Percentiles rank a stretch among this genome's conserved stretches.
phyloP scores from a whole-genome alignment of 345 rosid species.

The Bruguiera gymnorhiza region DNA sequence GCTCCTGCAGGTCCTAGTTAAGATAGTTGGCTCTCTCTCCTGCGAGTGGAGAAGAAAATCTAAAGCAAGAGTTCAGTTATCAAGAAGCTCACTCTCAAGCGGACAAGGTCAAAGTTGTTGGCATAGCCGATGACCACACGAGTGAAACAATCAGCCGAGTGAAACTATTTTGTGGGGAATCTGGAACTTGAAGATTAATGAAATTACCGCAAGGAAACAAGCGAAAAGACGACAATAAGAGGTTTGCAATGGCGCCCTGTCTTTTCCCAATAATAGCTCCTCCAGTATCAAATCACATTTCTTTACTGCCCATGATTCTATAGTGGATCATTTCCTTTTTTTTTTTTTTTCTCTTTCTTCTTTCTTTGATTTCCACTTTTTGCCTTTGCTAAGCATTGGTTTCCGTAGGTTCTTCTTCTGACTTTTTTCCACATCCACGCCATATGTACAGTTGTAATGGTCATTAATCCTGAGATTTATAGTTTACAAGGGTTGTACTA shows the following conservation, averaged over 20 bases:
- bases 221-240: neutral
- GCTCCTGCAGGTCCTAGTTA: neutral
- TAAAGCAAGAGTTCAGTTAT: neutral
- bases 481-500: too few species aligned
- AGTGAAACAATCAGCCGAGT: neutral
- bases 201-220: neutral
- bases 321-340: neutral
- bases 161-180: neutral
- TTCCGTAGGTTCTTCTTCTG: too few species aligned
- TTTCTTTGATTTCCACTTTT: too few species aligned
- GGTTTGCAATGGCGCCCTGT: neutral
- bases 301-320: neutral
- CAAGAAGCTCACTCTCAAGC: neutral
- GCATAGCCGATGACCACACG: neutral
- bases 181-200: neutral
- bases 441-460: too few species aligned
- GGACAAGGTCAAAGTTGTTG: neutral
- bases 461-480: too few species aligned
- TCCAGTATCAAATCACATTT: neutral
- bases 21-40: neutral
- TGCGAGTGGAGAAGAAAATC: conserved; percentile 3
- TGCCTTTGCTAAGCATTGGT: too few species aligned
- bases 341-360: neutral
- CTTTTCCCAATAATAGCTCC: neutral
- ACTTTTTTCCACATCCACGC: too few species aligned